phyloP scores from a whole-genome alignment of 1,284 basidiomycete species.

The Papiliotrema flavescens region DNA sequence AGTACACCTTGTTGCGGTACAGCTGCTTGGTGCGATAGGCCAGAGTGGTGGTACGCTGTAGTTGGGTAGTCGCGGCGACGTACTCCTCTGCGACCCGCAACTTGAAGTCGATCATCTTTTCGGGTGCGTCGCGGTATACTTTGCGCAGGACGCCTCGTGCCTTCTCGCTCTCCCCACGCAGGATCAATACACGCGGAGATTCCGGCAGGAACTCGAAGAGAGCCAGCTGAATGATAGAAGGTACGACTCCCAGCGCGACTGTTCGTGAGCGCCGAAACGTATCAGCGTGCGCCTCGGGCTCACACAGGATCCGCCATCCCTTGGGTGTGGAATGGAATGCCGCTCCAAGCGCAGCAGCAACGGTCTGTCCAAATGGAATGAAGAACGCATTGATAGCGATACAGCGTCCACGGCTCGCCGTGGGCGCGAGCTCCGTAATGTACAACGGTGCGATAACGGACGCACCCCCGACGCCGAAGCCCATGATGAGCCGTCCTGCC shows the following conservation, averaged over 20 bases:
- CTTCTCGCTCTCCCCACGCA: constrained; percentile 23
- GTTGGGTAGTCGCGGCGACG: constrained; percentile 18
- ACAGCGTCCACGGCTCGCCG: not conserved
- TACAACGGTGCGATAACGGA: constrained; percentile 17
- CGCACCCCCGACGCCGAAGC: constrained; percentile 41
- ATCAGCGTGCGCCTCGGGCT: no score
- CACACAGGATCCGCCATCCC: not conserved
- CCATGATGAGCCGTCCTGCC: constrained; percentile 42
- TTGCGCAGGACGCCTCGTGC: constrained; percentile 21
- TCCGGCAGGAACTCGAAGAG: constrained; percentile 44
- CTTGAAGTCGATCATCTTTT: constrained; percentile 36
- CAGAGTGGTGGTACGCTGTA: constrained; percentile 12
- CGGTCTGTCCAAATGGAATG: constrained; percentile 40
- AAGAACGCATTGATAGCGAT: constrained; percentile 16
- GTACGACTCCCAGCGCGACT: constrained; percentile 40
- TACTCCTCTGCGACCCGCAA: constrained; percentile 27
- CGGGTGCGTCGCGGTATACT: constrained; percentile 33
- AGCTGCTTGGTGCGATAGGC: constrained; percentile 8
- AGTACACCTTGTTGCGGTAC: constrained; percentile 19
- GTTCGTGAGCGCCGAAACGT: no score
- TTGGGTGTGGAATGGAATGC: not conserved
- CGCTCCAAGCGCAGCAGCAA: constrained; percentile 28
- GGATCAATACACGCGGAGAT: constrained; percentile 38
- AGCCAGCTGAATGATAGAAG: constrained; percentile 35
- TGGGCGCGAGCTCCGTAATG: constrained; percentile 8